A percentile compares a stretch with the other conserved stretches of the same genome.
These are phyloP conservation scores for Ascochyta rabiei DNA, from an alignment of 2,329 filamentous ascomycete species.

Conservation along the genomic window DNA sequence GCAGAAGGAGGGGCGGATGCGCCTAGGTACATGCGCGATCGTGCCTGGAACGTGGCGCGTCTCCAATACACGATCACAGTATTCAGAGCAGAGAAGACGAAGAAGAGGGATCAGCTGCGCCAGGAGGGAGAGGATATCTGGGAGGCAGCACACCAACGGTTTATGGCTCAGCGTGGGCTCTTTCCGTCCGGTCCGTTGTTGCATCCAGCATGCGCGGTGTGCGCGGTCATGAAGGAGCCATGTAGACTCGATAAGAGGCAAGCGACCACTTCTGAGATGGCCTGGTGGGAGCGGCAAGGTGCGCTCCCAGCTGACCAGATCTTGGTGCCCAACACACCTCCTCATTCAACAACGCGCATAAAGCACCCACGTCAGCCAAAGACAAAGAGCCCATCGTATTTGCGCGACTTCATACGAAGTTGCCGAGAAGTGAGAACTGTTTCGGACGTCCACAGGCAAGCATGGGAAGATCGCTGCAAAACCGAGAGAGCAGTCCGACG, in stretches of 20 bases:
- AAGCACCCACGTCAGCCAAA: not conserved
- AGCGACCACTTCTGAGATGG: not conserved
- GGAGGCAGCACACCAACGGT: conserved; percentile 24
- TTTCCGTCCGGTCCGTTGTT: not conserved
- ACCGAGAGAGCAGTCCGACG: conserved; percentile 30
- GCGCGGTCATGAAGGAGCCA: not conserved
- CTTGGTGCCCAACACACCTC: conserved; percentile 4
- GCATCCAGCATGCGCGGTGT: not conserved
- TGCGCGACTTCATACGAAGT: conserved; percentile 20
- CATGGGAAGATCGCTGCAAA: conserved; percentile 21
- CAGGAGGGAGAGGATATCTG: conserved; percentile 31
- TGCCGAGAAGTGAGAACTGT: conserved; percentile 7
- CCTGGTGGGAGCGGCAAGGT: conserved; percentile 36
- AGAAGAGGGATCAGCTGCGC: conserved; percentile 25
- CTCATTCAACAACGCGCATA: not conserved
- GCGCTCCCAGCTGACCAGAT: conserved; percentile 14
- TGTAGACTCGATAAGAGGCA: not conserved
- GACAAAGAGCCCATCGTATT: conserved; percentile 7
- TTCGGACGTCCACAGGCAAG: conserved; percentile 7
- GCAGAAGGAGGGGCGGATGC: conserved; percentile 22
- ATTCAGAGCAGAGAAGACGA: conserved; percentile 16
- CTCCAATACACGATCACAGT: conserved; percentile 22
- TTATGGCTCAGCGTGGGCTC: not conserved
- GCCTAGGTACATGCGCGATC: conserved; percentile 19
- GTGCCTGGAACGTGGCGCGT: conserved; percentile 28